Base-by-base conservation (phyloP, 176 grass and related monocot species). In the Carex myosuroides region DNA sequence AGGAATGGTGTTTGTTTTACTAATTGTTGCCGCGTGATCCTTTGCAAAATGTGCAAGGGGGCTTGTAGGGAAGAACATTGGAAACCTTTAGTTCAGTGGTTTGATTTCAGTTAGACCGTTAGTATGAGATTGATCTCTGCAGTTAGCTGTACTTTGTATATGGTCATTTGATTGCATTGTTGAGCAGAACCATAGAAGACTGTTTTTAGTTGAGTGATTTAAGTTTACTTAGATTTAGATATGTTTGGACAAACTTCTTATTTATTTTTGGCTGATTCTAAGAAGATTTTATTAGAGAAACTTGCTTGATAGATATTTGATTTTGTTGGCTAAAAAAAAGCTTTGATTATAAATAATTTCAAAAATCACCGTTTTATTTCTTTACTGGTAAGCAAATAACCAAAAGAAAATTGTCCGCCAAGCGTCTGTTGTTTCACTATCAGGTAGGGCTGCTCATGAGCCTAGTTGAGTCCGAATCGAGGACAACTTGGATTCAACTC, bases 71-170 rank as follows among this genome's bases (percentile, higher is more conserved):
- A 64, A 48, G 30, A 21, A 81, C 3, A 46, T 18, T 41, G 11
- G 2, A 64, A 46, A 22, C 64, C 37, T 62, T 56, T 57, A 78
- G 73, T 56, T 57, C 7, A 33, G 73, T 33, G 53, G 73, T 78
- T 57, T 18, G 13, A 55, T 30, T 30, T 78, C 33, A 33, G 24
- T 55, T 75, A 57, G 52, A 57, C 50, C 0, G 14, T 57, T 33
- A 78, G 73, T 17, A 18, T 57, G 13, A 56, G 73, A 22, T 78
- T 78, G 5, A 78, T 18, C 24, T 55, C 26, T 13, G 44, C 52
- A 78, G 56, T 18, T 32, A 78, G 50, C 22, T 78, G 50, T 78
- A 78, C 26, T 33, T 53, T 74, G 52, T 78, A 77, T 33, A 56
- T 77, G 73, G 52, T 35, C 52, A 57, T 56, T 78, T 78, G 73